These are phyloP conservation scores for Coemansia sp. DNA, from an alignment of 192 early-diverging fungal genomes.

Conservation along the genomic window DNA sequence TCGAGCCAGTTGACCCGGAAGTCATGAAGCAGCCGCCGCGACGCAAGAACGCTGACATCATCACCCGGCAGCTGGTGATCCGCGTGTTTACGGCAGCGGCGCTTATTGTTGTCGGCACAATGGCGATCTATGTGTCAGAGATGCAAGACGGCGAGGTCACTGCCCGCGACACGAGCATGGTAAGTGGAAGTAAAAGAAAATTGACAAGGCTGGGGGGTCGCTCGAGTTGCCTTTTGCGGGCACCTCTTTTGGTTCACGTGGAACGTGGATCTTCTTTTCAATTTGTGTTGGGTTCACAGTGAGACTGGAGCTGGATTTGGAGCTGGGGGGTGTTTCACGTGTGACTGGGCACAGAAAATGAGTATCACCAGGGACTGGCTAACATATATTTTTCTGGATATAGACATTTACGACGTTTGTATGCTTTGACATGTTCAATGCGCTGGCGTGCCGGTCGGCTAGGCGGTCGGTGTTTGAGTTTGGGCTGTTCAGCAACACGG, in stretches of 20 bases:
- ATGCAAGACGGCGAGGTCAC: conserved; percentile 69
- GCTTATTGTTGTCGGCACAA: conserved; percentile 80
- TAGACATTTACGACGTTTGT: conserved; percentile 97
- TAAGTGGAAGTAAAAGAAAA: conserved; percentile 27
- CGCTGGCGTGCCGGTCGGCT: conserved; percentile 82
- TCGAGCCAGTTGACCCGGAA: conserved; percentile 88
- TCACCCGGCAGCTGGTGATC: conserved; percentile 65
- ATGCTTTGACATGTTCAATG: conserved; percentile 95
- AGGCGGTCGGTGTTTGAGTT: conserved; percentile 75
- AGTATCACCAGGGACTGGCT: no score
- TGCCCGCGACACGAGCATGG: conserved; percentile 85
- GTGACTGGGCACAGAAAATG: no score
- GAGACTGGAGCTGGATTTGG: no score
- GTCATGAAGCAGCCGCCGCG: conserved; percentile 88
- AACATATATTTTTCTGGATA: no score
- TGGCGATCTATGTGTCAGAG: conserved; percentile 74
- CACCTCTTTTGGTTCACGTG: no score
- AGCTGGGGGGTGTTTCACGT: no score
- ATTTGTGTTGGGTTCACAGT: no score
- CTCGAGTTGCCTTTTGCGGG: no score
- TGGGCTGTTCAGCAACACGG: conserved; percentile 81
- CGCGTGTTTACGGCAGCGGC: conserved; percentile 75
- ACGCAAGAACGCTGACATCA: conserved; percentile 69
- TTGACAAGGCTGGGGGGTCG: background rate
- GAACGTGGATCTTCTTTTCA: background rate